Base-by-base conservation (phyloP, 495 filamentous ascomycete species). In the Neurospora hispaniola region DNA sequence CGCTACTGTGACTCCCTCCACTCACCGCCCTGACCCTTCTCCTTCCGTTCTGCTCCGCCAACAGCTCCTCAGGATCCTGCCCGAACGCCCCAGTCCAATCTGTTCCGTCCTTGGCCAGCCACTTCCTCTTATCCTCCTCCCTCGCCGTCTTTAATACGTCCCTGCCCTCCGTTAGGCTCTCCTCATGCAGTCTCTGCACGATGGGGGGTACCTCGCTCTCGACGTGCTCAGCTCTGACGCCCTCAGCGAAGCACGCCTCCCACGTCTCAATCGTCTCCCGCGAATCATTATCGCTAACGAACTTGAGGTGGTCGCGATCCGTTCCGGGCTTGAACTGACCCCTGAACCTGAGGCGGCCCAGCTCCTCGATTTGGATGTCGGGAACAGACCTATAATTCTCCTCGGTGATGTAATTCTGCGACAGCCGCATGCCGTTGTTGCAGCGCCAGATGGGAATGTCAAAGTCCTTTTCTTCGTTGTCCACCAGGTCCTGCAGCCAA, bases 221-320 rank as follows among this genome's bases (percentile, higher is more conserved):
- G 5, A 98, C 93, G 3, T 86, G 84, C 68, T 87, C 87, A 0
- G 83, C 81, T 9, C 95, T 88, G 0, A 97, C 92, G 5, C 95
- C 95, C 80, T 98, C 93, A 0, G 92, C 88, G 31, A 89, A 85
- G 77, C 94, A 97, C 0, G 93, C 93, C 81, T 97, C 92, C 94
- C 94, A 98, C 4, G 90, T 92, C 84, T 98, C 95, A 76, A 91
- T 96, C 1, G 95, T 97, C 83, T 98, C 95, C 59, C 94, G 88
- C 4, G 90, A 89, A 78, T 97, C 90, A 76, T 96, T 97, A 80
- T 97, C 93, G 39, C 90, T 87, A 41, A 97, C 89, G 77, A 96
- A 97, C 5, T 83, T 83, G 59, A 91, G 86, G 78, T 97, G 95
- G n/a, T 92, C 90, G 42, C 93, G 88, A 80, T 97, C 94, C 73